phyloP scores from a whole-genome alignment of 495 filamentous ascomycete species.

The Aspergillus coremiiformis region DNA sequence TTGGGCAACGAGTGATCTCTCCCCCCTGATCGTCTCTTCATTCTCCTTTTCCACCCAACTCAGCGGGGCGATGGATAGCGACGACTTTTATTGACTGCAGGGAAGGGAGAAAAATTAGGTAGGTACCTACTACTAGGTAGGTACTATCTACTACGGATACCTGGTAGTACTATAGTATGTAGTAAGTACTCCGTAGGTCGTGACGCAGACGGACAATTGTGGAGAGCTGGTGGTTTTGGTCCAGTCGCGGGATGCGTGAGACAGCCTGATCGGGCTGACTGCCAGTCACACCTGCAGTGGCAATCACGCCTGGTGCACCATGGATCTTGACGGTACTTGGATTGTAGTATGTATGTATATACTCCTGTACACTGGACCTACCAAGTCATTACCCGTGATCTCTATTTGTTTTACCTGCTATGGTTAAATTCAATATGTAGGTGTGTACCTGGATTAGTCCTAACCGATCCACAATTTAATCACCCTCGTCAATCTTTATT shows the following conservation, averaged over 20 bases:
- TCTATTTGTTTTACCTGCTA: background rate
- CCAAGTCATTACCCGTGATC: background rate
- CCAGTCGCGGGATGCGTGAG: conserved; percentile 18
- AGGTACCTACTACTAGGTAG: background rate
- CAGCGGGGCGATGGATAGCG: conserved; percentile 8
- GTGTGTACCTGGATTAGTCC: background rate
- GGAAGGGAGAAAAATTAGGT: background rate
- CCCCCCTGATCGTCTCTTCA: background rate
- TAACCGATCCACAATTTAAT: background rate
- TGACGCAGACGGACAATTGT: conserved; percentile 2
- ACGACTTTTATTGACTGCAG: conserved; percentile 7
- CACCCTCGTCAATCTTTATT: background rate
- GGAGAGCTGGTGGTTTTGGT: conserved; percentile 5
- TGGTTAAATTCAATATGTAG: background rate
- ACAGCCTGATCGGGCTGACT: conserved; percentile 20
- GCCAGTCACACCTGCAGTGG: no score
- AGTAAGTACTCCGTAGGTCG: no score
- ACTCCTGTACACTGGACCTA: background rate
- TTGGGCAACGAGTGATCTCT: background rate
- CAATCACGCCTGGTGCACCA: conserved; percentile 13
- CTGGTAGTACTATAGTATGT: no score
- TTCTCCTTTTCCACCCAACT: conserved; percentile 8
- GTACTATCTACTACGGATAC: no score
- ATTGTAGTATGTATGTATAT: background rate
- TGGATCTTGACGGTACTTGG: conserved; percentile 4